Conservation (phyloP, 2,329 filamentous ascomycete genomes). For the Penicillium rolfsii region DNA sequence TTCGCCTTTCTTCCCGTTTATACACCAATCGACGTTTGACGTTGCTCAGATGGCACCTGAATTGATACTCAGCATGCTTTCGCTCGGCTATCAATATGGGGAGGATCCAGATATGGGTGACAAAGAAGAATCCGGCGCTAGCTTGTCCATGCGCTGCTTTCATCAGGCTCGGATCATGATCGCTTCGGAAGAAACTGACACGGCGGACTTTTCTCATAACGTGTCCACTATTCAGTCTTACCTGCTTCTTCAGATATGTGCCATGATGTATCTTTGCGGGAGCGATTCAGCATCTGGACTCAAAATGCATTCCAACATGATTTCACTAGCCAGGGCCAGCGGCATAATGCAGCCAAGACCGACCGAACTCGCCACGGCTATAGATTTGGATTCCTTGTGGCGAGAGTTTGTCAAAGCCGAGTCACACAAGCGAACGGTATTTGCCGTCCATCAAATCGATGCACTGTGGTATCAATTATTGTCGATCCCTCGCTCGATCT, state of each 20-base stretch:
- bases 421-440: conserved; percentile 49
- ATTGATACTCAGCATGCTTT: conserved; percentile 44
- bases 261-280: conserved; percentile 51
- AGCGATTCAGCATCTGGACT: conserved; percentile 41
- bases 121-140: conserved; percentile 30
- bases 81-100: conserved; percentile 45
- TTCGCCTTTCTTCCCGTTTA: conserved; percentile 44
- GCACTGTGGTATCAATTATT: conserved; percentile 51
- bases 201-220: conserved; percentile 21
- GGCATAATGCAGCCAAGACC: conserved; percentile 42
- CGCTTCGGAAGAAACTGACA: conserved; percentile 23
- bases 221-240: conserved; percentile 44
- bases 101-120: conserved; percentile 40
- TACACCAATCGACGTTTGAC: conserved; percentile 45
- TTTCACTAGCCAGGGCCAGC: conserved; percentile 42
- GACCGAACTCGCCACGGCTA: conserved; percentile 22
- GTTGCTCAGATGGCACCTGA: conserved; percentile 24
- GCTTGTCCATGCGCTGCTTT: conserved; percentile 41
- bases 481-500: conserved; percentile 32
- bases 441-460: conserved; percentile 50
- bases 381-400: conserved; percentile 47
- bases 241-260: conserved; percentile 46
- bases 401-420: conserved; percentile 43
- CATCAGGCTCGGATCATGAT: conserved; percentile 36
- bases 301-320: conserved; percentile 47